phyloP scores from a whole-genome alignment of 169 alveolate species.

The Nephromyces sp. region DNA sequence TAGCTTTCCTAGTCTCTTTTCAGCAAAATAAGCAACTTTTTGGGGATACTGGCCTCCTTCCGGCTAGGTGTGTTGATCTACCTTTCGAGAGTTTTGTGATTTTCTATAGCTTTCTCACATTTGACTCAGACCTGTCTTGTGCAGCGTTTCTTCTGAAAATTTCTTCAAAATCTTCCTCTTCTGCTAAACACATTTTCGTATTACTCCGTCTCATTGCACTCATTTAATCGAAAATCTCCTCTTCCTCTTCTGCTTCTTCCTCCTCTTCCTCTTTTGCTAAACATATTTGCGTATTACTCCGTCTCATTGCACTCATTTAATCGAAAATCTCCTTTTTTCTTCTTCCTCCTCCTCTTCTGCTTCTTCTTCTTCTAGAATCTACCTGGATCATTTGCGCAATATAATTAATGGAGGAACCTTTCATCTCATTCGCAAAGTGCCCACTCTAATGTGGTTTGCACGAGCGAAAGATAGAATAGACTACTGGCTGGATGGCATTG shows the following conservation, averaged over 20 bases:
- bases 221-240: too few species aligned
- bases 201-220: slow-evolving; percentile 8
- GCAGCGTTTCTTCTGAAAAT: neutral
- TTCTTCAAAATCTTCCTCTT: neutral
- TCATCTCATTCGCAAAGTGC: neutral
- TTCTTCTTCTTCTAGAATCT: neutral
- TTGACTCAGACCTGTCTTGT: neutral
- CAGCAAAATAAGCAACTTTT: neutral
- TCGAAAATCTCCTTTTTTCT: neutral
- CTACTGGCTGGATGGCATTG: neutral
- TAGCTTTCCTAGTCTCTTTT: slow-evolving; percentile 27
- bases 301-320: neutral
- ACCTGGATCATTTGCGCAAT: too few species aligned
- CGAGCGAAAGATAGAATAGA: neutral
- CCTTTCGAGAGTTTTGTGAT: neutral
- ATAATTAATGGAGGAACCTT: too few species aligned
- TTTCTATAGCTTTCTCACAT: too few species aligned
- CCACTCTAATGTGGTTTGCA: neutral
- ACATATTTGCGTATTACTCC: neutral
- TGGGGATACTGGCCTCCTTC: slow-evolving; percentile 5
- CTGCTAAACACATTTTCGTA: neutral
- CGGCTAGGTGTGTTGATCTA: neutral
- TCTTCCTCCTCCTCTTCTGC: too few species aligned
- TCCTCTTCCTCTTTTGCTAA: slow-evolving; percentile 6
- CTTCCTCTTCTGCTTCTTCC: neutral